phyloP scores from a whole-genome alignment of 371 early-diverging fungal genomes.

The Zopfochytrium polystomum region DNA sequence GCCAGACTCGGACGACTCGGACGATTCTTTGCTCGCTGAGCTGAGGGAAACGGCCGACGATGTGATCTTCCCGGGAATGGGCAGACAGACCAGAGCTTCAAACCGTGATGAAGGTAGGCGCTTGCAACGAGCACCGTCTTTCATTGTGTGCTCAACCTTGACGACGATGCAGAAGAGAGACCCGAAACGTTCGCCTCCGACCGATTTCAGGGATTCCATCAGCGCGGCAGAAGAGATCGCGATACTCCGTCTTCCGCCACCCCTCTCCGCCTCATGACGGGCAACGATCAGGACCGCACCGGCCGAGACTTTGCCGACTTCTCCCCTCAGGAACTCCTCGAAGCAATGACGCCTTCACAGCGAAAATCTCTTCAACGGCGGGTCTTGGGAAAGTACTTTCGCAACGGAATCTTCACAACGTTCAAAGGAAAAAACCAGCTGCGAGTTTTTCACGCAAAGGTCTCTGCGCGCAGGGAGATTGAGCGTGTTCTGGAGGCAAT shows the following conservation, averaged over 20 bases:
- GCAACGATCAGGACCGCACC: neutral
- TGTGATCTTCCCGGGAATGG: constrained; percentile 25
- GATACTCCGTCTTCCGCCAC: no score
- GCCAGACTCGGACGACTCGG: constrained; percentile 33
- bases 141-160: neutral
- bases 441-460: constrained; percentile 21
- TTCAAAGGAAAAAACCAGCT: constrained; percentile 27
- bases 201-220: neutral
- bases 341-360: neutral
- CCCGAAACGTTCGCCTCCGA: neutral
- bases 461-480: constrained; percentile 21
- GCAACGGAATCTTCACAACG: constrained; percentile 21
- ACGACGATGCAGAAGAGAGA: neutral
- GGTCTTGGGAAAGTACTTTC: constrained; percentile 19
- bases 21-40: constrained; percentile 31
- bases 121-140: neutral
- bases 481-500: neutral
- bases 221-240: no score
- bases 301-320: neutral
- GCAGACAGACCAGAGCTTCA: neutral
- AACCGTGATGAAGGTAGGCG: neutral
- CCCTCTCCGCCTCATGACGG: no score
- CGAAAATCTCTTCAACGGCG: constrained; percentile 1
- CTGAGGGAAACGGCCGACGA: constrained; percentile 25
- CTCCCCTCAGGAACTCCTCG: neutral